Conservation (phyloP, 495 filamentous ascomycete genomes). For the Penicillium cataractarum region DNA sequence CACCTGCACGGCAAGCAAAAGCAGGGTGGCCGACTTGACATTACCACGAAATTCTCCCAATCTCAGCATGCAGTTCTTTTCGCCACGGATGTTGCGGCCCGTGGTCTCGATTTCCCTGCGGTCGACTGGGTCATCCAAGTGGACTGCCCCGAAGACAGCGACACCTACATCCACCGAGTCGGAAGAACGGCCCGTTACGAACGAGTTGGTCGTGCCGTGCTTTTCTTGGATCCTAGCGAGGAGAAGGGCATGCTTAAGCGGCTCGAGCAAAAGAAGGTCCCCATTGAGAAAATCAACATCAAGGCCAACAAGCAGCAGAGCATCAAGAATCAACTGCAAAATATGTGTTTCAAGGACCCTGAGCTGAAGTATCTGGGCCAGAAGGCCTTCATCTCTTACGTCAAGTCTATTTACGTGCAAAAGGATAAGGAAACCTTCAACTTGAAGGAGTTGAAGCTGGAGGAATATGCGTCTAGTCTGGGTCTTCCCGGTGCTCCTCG, state of each 20-base stretch:
- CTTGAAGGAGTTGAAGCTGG: slow-evolving; percentile 75
- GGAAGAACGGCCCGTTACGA: slow-evolving; percentile 95
- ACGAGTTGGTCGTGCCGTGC: slow-evolving; percentile 79
- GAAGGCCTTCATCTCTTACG: slow-evolving; percentile 92
- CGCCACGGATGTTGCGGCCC: slow-evolving; percentile 90
- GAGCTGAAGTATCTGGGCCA: slow-evolving; percentile 94
- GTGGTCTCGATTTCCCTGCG: slow-evolving; percentile 93
- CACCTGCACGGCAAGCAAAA: slow-evolving; percentile 96
- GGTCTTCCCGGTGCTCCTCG: slow-evolving; percentile 88
- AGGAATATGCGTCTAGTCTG: slow-evolving; percentile 81
- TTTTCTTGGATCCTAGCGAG: slow-evolving; percentile 92
- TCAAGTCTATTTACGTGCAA: slow-evolving; percentile 79
- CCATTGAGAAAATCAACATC: slow-evolving; percentile 80
- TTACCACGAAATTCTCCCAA: slow-evolving; percentile 77
- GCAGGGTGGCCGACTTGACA: slow-evolving; percentile 82
- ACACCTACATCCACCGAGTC: slow-evolving; percentile 97
- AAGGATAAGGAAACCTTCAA: slow-evolving; percentile 93
- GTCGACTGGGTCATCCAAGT: slow-evolving; percentile 97
- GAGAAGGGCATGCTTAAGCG: slow-evolving; percentile 82
- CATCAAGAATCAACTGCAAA: slow-evolving; percentile 81
- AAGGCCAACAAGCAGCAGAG: slow-evolving; percentile 86
- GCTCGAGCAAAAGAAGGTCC: slow-evolving; percentile 85
- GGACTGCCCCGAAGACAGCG: slow-evolving; percentile 93
- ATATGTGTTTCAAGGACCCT: slow-evolving; percentile 92
- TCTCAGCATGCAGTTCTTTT: slow-evolving; percentile 86